Percentiles rank a stretch among this genome's conserved stretches.
phyloP scores from a whole-genome alignment of 2,329 filamentous ascomycete genomes.

The Lachnellula hyalina region DNA sequence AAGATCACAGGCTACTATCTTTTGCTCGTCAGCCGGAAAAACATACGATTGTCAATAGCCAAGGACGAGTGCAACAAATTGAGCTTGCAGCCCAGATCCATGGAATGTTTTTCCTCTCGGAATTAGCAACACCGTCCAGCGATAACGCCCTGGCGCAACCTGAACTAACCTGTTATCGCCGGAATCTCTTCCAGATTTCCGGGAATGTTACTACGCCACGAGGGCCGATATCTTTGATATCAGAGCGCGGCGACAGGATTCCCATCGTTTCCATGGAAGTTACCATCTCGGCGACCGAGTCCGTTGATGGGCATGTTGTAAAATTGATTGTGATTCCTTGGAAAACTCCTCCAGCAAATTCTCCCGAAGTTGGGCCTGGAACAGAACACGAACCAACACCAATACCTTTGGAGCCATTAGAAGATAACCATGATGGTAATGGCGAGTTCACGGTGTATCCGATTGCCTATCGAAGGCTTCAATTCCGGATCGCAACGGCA shows the following conservation, averaged over 20 bases:
- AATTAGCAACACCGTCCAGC: slow-evolving; percentile 42
- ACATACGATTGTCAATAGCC: slow-evolving; percentile 43
- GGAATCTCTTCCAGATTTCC: slow-evolving; percentile 94
- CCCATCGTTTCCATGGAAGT: slow-evolving; percentile 80
- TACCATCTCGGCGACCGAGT: slow-evolving; percentile 87
- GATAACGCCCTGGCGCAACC: slow-evolving; percentile 55
- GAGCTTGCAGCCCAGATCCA: slow-evolving; percentile 65
- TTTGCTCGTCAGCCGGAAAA: slow-evolving; percentile 34
- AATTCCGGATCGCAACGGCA: slow-evolving; percentile 90
- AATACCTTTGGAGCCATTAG: slow-evolving; percentile 66
- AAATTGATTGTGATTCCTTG: slow-evolving; percentile 96
- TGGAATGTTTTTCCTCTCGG: slow-evolving; percentile 84
- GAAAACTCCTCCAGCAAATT: slow-evolving; percentile 87
- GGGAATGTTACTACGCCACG: slow-evolving; percentile 79
- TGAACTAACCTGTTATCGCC: slow-evolving; percentile 90
- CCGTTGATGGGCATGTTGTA: slow-evolving; percentile 84
- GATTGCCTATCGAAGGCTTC: slow-evolving; percentile 87
- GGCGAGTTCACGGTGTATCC: slow-evolving; percentile 83
- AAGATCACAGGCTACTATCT: slow-evolving; percentile 32
- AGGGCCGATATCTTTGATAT: slow-evolving; percentile 72
- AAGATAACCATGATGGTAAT: slow-evolving; percentile 37
- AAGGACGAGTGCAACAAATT: slow-evolving; percentile 43
- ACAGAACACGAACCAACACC: slow-evolving; percentile 81
- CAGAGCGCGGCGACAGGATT: slow-evolving; percentile 77
- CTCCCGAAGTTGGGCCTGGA: slow-evolving; percentile 57